Evolutionary conservation across 2,329 filamentous ascomycete species (phyloP).

Genomic region (Geosmithia putterillii): DNA sequence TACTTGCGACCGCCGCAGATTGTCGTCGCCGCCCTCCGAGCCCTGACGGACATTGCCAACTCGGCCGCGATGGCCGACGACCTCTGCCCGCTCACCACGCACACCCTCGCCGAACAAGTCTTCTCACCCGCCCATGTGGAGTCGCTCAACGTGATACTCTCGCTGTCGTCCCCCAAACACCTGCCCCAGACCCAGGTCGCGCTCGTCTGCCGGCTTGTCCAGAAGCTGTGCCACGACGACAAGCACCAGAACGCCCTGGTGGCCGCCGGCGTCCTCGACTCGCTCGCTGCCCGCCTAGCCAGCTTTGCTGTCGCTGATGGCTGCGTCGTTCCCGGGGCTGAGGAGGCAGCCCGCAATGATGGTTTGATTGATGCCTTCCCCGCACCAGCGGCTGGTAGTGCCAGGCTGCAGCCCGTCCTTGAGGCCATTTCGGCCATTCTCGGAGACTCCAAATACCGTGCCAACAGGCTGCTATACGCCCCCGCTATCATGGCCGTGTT

Average conservation of each 20-base stretch:
- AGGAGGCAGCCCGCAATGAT: slow-evolving; percentile 38
- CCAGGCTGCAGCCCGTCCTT: slow-evolving; percentile 56
- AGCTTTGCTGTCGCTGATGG: slow-evolving; percentile 57
- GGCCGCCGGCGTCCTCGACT: slow-evolving; percentile 63
- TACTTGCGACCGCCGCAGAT: slow-evolving; percentile 51
- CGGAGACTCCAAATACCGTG: slow-evolving; percentile 65
- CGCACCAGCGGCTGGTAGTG: slow-evolving; percentile 42
- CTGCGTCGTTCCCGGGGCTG: slow-evolving; percentile 54
- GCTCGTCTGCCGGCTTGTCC: slow-evolving; percentile 44
- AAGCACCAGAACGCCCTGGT: slow-evolving; percentile 60
- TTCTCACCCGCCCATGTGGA: slow-evolving; percentile 51
- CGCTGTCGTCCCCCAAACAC: slow-evolving; percentile 38
- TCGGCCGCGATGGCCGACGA: slow-evolving; percentile 45
- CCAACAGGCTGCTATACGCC: slow-evolving; percentile 57
- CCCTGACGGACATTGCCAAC: slow-evolving; percentile 59
- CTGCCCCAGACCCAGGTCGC: slow-evolving; percentile 48
- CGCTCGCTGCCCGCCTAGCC: slow-evolving; percentile 61
- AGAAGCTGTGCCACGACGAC: slow-evolving; percentile 53
- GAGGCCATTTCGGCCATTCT: slow-evolving; percentile 69
- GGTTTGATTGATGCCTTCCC: slow-evolving; percentile 47
- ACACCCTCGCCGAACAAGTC: slow-evolving; percentile 47
- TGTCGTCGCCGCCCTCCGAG: slow-evolving; percentile 60
- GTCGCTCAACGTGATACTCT: slow-evolving; percentile 54
- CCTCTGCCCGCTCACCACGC: slow-evolving; percentile 32
- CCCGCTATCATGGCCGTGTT: slow-evolving; percentile 59